phyloP scores from a whole-genome alignment of 2,329 filamentous ascomycete genomes.

The Allantophomopsis lycopodina region DNA sequence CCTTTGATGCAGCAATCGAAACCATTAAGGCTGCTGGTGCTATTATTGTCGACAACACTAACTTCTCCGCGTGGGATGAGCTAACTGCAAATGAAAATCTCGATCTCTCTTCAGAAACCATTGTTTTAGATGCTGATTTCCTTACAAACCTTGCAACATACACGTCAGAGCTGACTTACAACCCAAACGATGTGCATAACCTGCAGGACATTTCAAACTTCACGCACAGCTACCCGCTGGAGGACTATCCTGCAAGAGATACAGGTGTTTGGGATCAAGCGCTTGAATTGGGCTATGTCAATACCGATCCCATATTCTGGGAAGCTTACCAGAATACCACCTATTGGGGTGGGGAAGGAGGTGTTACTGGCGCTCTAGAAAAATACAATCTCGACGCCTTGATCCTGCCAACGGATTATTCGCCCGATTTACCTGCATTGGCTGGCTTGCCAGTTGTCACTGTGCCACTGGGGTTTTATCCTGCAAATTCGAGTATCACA shows the following conservation, averaged over 20 bases:
- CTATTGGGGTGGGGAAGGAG: slow-evolving; percentile 40
- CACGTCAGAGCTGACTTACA: slow-evolving; percentile 37
- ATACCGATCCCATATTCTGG: slow-evolving; percentile 43
- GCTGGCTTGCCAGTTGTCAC: slow-evolving; percentile 47
- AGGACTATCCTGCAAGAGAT: slow-evolving; percentile 48
- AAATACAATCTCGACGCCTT: slow-evolving; percentile 45
- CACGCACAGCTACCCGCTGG: slow-evolving; percentile 34
- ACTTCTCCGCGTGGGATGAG: slow-evolving; percentile 37
- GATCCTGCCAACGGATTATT: slow-evolving; percentile 39
- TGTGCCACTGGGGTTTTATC: slow-evolving; percentile 46
- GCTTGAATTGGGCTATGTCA: slow-evolving; percentile 36
- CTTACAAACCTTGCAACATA: slow-evolving; percentile 40
- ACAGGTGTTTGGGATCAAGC: slow-evolving; percentile 40
- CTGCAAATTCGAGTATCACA: slow-evolving; percentile 27
- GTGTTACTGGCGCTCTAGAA: slow-evolving; percentile 43
- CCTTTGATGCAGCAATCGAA: slow-evolving; percentile 40
- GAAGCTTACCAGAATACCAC: slow-evolving; percentile 35
- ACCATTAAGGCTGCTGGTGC: slow-evolving; percentile 41
- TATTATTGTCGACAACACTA: slow-evolving; percentile 42
- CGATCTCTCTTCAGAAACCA: slow-evolving; percentile 15
- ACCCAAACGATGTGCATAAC: slow-evolving; percentile 38
- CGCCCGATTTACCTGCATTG: slow-evolving; percentile 33
- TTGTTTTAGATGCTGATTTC: slow-evolving; percentile 46
- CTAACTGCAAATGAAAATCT: slow-evolving; percentile 21
- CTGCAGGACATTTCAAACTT: slow-evolving; percentile 38